Conservation (phyloP, 345 rosid species). For the Eucalyptus polyanthemos region DNA sequence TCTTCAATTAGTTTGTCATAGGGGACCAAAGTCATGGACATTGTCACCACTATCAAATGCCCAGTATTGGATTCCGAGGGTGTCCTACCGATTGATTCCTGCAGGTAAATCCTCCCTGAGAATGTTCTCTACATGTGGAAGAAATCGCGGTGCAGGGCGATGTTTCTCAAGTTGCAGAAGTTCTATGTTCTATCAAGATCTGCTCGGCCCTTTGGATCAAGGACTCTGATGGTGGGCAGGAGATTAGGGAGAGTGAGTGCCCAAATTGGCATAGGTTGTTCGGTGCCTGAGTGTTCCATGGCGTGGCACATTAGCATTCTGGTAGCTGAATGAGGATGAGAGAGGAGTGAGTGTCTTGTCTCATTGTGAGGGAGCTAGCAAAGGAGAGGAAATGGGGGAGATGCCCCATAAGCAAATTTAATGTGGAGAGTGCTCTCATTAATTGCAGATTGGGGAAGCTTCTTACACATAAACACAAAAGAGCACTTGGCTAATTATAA, state of each 20-base stretch:
- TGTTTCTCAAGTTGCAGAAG: slow-evolving; percentile 15
- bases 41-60: not conserved
- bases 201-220: slow-evolving; percentile 40
- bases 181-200: slow-evolving; percentile 63
- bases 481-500: not conserved
- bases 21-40: too few species aligned
- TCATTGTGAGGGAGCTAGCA: slow-evolving; percentile 21
- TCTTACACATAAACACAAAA: not conserved
- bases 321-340: slow-evolving; percentile 15
- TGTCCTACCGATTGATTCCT: slow-evolving; percentile 25
- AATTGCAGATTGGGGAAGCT: slow-evolving; percentile 18
- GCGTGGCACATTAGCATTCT: slow-evolving; percentile 25
- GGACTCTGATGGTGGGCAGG: slow-evolving; percentile 1
- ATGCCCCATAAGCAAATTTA: slow-evolving; percentile 24
- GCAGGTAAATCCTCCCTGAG: slow-evolving; percentile 21
- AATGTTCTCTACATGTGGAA: slow-evolving; percentile 37
- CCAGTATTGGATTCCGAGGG: not conserved
- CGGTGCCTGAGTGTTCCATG: slow-evolving; percentile 16
- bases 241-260: slow-evolving; percentile 40
- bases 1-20: too few species aligned
- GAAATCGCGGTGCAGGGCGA: slow-evolving; percentile 21
- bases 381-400: slow-evolving; percentile 22
- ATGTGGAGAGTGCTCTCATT: slow-evolving; percentile 26
- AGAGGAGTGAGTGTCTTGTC: slow-evolving; percentile 21
- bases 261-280: slow-evolving; percentile 18